Evolutionary conservation across 2,329 filamentous ascomycete genomes (phyloP).

Genomic region (Fusarium sp.): DNA sequence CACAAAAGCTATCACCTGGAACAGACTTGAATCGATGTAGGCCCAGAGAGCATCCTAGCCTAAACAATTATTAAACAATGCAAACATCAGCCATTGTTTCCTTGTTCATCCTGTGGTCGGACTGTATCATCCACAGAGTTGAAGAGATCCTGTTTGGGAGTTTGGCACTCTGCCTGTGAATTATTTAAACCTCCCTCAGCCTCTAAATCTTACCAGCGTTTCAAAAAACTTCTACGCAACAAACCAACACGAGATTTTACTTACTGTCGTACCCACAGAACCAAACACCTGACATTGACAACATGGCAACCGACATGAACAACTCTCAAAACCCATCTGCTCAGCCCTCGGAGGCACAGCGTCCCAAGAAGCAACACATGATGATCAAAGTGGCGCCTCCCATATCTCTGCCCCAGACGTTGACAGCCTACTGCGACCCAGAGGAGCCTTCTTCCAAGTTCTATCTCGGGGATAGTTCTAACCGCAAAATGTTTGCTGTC

Average conservation of each 20-base stretch:
- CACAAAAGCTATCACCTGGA: not conserved
- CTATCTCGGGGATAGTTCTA: not conserved
- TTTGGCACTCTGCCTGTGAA: not conserved
- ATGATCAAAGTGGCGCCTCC: not conserved
- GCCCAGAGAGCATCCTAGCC: not conserved
- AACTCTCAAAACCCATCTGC: not conserved
- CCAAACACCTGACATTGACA: not conserved
- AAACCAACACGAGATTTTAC: not conserved
- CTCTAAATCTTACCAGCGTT: not conserved
- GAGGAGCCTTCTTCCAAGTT: not conserved
- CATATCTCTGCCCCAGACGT: not conserved
- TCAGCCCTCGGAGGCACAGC: not conserved
- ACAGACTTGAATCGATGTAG: not conserved
- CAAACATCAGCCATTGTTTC: not conserved
- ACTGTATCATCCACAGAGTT: not conserved
- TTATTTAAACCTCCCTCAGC: not conserved
- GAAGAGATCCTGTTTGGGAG: not conserved
- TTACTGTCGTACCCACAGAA: not conserved
- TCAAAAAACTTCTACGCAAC: not conserved
- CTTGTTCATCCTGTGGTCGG: not conserved
- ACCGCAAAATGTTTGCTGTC: slow-evolving; percentile 1
- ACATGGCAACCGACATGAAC: not conserved
- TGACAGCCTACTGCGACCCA: not conserved
- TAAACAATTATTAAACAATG: not conserved
- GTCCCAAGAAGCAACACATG: not conserved